Evolutionary conservation across 495 filamentous ascomycete genomes (phyloP).

Genomic region (Oleoguttula mirabilis): DNA sequence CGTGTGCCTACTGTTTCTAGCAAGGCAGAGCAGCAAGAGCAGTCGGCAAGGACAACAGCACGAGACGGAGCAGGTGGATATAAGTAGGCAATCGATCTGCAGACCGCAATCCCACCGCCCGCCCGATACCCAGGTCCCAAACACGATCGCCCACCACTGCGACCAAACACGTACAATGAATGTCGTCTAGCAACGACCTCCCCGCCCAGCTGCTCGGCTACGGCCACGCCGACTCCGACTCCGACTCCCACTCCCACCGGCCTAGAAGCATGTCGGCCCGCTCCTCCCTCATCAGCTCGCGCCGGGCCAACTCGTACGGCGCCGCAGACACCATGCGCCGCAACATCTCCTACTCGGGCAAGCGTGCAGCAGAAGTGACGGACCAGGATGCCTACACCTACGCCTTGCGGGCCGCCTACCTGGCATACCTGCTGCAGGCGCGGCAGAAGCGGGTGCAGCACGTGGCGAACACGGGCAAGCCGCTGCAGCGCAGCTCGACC

Average conservation of each 20-base stretch:
- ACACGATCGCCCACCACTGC: no score
- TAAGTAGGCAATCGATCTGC: no score
- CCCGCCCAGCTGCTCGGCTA: background rate
- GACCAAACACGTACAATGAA: no score
- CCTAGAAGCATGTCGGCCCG: conserved; percentile 21
- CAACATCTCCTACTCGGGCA: conserved; percentile 38
- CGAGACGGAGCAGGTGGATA: no score
- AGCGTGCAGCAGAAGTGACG: conserved; percentile 36
- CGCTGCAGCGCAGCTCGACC: conserved; percentile 51
- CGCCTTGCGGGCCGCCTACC: conserved; percentile 81
- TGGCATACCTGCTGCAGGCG: conserved; percentile 86
- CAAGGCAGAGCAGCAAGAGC: no score
- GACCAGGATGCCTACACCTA: conserved; percentile 74
- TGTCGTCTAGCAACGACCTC: background rate
- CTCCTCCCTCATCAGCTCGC: conserved; percentile 17
- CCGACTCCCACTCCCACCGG: background rate
- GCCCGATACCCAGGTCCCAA: no score
- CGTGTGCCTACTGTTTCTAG: no score
- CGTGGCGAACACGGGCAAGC: conserved; percentile 47
- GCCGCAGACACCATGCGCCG: conserved; percentile 40
- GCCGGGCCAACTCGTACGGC: conserved; percentile 41
- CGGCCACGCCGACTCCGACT: background rate
- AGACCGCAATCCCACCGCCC: no score
- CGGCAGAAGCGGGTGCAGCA: conserved; percentile 77
- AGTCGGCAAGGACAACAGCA: no score